Base-by-base conservation (phyloP, 2,329 filamentous ascomycete genomes). In the Cryoendolithus antarcticus region DNA sequence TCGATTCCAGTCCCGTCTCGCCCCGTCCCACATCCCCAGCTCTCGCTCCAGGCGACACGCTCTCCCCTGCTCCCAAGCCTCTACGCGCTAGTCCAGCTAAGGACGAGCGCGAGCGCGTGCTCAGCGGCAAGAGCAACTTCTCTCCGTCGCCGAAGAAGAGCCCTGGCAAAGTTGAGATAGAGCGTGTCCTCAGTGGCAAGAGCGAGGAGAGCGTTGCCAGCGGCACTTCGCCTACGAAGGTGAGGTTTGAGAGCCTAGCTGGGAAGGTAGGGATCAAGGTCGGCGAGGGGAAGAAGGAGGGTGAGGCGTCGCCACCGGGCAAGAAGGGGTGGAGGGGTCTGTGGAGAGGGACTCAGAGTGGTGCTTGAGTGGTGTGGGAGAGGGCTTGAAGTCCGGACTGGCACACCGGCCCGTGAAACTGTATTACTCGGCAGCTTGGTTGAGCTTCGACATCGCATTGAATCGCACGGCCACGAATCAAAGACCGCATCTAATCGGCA, bases 171-270 rank as follows among this genome's bases (percentile, higher is more conserved):
- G 39, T 40, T 11, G 24, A 27, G 24, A 27, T 3, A 8, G 24
- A 27, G 24, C 24, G 24, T 27, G 24, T 27, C 2, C 24, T 27
- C 6, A 27, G 24, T 8, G 24, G 24, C 7, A 27, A 27, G 24
- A 27, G 24, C 7, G 6, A 27, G 24, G 6, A 8, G 7, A 8
- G 24, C 7, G 7, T 27, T 27, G 7, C 24, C 2, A 32, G 11
- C 7, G 15, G 15, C 3, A 52, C 52, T 24, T 67, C 64, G 6
- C 65, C 65, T 11, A 59, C 65, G 37, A 66, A 67, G 46, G 62
- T 57, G 35, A 65, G 62, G 53, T 62, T 68, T 35, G 65, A 66
- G 50, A 58, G 62, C 32, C 60, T 69, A 28, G 65, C 64, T 24
- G 65, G 62, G 53, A 66, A 62, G 45, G 62, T 66, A 40, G 62